Evolutionary conservation across 2,329 filamentous ascomycete genomes (phyloP), one percentile per base, ranked within the genome.

Genomic region (Trichothecium roseum): DNA sequence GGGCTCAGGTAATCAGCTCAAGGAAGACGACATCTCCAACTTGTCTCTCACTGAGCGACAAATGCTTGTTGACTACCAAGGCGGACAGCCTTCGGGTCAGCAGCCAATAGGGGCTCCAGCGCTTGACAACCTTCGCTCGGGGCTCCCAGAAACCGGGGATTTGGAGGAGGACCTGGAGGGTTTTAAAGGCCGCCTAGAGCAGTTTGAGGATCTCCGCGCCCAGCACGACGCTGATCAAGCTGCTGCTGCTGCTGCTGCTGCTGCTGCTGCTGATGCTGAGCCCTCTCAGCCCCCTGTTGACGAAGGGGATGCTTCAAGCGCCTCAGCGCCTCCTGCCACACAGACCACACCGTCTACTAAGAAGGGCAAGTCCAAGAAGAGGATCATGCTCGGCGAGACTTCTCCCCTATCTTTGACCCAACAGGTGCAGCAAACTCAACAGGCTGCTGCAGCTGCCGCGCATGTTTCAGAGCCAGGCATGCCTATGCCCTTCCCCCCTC

Each of bases 151-250:
- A 17, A 59, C 63, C 2, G 63, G 66, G 27, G 63, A 74, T 38
- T 63, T 77, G 5, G 52, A 61, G 36, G 60, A 66, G 39, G 76
- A 81, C 41, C 45, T 60, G 0, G 68, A 78, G 46, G 76, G 74
- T 0, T 79, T 77, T 45, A 69, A 68, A 41, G 83, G 85, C 32
- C 79, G 88, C 31, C 68, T 95, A 15, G 76, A 83, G 45, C 81
- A 95, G 52, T 95, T 95, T 53, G 77, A 93, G 47, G 74, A 81
- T 20, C 62, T 91, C 34, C 74, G 84, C 46, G 73, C 80, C n/a
- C 74, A 84, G 50, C 74, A 81, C 40, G 84, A 88, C 39, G 65
- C 69, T 13, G 64, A 69, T 34, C 57, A 64, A 38, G 48, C 53
- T 18, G 55, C 56, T 13, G 20, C 20, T 24, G 10, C 10, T 24